Percentiles rank a stretch among this genome's conserved stretches.
phyloP scores from a whole-genome alignment of 2,329 filamentous ascomycete species.

The Juglanconis sp. region DNA sequence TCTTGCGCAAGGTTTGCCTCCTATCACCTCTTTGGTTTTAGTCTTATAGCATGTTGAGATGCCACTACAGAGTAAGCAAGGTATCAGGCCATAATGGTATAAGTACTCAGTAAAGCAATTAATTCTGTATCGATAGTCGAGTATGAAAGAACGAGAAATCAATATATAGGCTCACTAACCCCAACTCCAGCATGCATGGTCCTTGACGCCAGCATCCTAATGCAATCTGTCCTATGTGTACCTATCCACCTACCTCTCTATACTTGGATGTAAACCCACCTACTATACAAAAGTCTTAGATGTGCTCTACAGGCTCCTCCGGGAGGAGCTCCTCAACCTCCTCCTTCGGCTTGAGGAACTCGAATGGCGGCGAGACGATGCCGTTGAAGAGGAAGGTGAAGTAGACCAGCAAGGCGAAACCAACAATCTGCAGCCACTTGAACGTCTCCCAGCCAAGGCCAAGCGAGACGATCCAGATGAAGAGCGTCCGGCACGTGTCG shows the following conservation, averaged over 20 bases:
- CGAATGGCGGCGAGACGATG: slow-evolving; percentile 78
- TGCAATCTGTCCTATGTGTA: neutral
- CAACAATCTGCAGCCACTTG: slow-evolving; percentile 91
- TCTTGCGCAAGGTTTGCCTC: too few relatives aligned
- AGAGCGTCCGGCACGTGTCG: slow-evolving; percentile 93
- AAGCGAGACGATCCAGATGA: slow-evolving; percentile 95
- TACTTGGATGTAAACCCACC: neutral
- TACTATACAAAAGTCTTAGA: slow-evolving; percentile 12
- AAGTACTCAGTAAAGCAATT: too few relatives aligned
- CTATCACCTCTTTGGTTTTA: too few relatives aligned
- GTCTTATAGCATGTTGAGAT: too few relatives aligned
- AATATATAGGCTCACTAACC: neutral
- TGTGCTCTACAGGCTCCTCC: slow-evolving; percentile 81
- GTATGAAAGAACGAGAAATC: too few relatives aligned
- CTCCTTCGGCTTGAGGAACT: slow-evolving; percentile 56
- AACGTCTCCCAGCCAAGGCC: slow-evolving; percentile 95
- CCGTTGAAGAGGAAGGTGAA: slow-evolving; percentile 97
- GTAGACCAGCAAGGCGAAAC: slow-evolving; percentile 88
- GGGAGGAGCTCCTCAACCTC: slow-evolving; percentile 66
- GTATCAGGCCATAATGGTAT: too few relatives aligned
- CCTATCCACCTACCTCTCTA: too few relatives aligned
- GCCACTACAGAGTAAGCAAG: too few relatives aligned
- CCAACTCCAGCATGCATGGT: neutral
- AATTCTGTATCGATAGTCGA: too few relatives aligned
- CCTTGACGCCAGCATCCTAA: neutral